Evolutionary conservation across 2,329 filamentous ascomycete genomes (phyloP), one percentile per base, ranked within the genome.

Genomic region (Claviceps sp.): DNA sequence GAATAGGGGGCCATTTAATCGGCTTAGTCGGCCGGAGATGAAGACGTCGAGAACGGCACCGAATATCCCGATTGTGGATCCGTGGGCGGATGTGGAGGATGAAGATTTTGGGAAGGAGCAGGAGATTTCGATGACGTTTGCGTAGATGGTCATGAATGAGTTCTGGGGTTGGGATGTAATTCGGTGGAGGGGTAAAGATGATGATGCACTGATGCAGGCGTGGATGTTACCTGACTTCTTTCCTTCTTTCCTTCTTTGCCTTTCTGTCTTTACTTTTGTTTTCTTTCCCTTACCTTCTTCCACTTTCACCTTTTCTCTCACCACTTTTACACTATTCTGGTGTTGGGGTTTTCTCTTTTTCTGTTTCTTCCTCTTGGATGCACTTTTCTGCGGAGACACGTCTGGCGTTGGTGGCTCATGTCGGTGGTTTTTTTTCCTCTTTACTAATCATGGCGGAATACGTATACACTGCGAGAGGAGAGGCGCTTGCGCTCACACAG

Each of bases 81-180:
- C 85, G 1, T 91, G 87, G 87, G 82, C 78, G 3, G 84, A 79
- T 49, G 73, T 80, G 8, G 75, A 77, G 46, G 83, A 87, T 45
- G 78, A 84, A 34, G 78, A 85, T 50, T 85, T 85, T 69, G 82
- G 81, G 18, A 76, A 78, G 61, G 85, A 89, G 65, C 80, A 81
- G 63, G 85, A 89, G 66, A 86, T 91, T 56, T 77, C 79, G 36
- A 85, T 91, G 84, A 89, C 84, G 56, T 91, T 91, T 78, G 87
- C 84, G 66, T 87, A 71, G 58, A 48, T 18, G 18, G 44, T 11
- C 4, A 4, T 34, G 30, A 4, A 34, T 34, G 30, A 8, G 30
- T 34, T 34, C 30, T 2, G 8, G 30, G 9, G 9, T 11, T 11
- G 30, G 30, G 30, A 34, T 34, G 4, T 34, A 34, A 11, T 34